Evolutionary conservation across 352 stramenopile genomes (phyloP), one percentile per base, ranked within the genome.

Genomic region (Pilasporangium apinafurcum): DNA sequence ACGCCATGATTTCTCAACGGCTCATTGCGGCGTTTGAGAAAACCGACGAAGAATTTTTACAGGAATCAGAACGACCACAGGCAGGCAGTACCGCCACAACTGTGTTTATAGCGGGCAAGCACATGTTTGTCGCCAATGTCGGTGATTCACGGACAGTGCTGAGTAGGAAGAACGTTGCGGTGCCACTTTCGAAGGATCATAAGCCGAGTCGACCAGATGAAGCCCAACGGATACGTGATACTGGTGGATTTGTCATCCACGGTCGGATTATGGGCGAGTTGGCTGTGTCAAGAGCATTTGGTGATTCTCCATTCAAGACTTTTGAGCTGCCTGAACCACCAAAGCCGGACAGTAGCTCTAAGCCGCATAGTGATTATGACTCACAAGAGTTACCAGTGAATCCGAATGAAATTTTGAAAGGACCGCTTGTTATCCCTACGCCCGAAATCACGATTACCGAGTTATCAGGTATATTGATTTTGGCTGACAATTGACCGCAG

Each of bases 291-390:
- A 62, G 81, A 13, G 81, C 81, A 1, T 93, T 93, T 44, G 81
- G 81, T 8, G 96, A 98, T 60, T 92, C 89, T 48, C 96, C 95
- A 21, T 98, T 98, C 64, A 99, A 99, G 69, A 95, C 84, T 31
- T 90, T 89, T 49, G 81, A 92, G 20, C 39, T 83, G 2, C 50
- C 64, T 0, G 65, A 86, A 32, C 64, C 74, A 8, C 59, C 69
- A 8, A 56, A 59, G 5, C 32, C 48, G 29, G 36, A 34, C 10
- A 32, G 9, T 10, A 17, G 14, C 20, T 64, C n/a, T 18, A 68
- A 86, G 58, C 64, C 69, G 7, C 63, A 66, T 0, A 86, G 71
- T 26, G 76, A 89, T 14, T 86, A 85, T 51, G 68, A 83, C 27
- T 89, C 76, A 9, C 76, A 91, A 48, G 74, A 88, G 36, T 45